Conservation (phyloP, 495 filamentous ascomycete genomes). For the Podospora tetraspora region DNA sequence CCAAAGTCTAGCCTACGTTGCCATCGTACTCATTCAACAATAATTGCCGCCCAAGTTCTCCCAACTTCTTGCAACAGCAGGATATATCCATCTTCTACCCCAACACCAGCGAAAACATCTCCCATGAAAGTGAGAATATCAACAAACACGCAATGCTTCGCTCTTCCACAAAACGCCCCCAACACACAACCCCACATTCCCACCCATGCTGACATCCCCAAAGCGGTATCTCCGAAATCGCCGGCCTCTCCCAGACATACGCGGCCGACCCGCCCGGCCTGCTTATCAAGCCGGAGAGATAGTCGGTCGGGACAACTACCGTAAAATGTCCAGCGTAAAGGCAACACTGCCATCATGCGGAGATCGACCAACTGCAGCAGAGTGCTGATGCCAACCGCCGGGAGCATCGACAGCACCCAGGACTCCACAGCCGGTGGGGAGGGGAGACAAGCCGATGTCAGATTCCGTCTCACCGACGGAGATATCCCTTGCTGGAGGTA, state of each 20-base stretch:
- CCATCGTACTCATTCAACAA: neutral
- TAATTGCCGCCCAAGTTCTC: neutral
- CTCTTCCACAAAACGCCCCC: neutral
- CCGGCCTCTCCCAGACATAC: neutral
- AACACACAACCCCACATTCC: neutral
- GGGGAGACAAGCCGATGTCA: neutral
- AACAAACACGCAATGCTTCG: neutral
- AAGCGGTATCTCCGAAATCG: neutral
- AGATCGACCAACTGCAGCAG: neutral
- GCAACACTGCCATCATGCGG: neutral
- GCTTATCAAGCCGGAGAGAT: neutral
- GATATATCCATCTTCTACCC: neutral
- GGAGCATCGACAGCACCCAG: too few species aligned
- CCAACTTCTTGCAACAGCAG: neutral
- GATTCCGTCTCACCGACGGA: neutral
- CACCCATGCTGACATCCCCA: neutral
- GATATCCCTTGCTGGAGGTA: neutral
- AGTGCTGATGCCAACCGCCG: neutral
- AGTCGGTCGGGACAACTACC: neutral
- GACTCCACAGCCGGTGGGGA: neutral
- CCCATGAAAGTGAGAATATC: neutral
- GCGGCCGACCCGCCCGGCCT: neutral
- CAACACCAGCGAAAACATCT: neutral
- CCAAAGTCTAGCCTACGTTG: neutral
- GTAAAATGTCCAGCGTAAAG: neutral